Evolutionary conservation across 2,329 filamentous ascomycete genomes (phyloP).

Genomic region (Claviceps maximensis): DNA sequence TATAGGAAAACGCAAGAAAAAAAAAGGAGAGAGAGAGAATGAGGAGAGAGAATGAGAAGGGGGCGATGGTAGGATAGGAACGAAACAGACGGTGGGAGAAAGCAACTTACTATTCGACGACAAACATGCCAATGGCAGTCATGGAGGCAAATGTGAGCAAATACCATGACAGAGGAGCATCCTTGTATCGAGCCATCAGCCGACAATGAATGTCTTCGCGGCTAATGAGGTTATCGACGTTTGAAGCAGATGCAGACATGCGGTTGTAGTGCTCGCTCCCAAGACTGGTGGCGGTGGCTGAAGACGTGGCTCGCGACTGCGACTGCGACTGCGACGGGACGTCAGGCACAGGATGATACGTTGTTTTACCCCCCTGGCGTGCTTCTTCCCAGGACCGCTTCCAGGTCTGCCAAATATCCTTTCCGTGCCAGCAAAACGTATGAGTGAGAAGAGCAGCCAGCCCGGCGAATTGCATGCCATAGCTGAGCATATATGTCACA

Average conservation of each 20-base stretch:
- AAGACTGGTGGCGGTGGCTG: slow-evolving; percentile 10
- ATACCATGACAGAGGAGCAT: slow-evolving; percentile 75
- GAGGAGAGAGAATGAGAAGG: slow-evolving; percentile 6
- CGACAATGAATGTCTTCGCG: slow-evolving; percentile 75
- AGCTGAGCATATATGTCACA: slow-evolving; percentile 78
- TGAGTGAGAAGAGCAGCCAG: slow-evolving; percentile 69
- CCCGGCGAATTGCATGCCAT: slow-evolving; percentile 75
- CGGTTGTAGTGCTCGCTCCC: slow-evolving; percentile 10
- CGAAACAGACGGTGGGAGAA: background rate
- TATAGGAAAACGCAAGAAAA: no score
- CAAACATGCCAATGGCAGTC: slow-evolving; percentile 67
- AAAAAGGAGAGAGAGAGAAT: background rate
- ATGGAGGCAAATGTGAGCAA: slow-evolving; percentile 61
- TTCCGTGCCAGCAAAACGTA: slow-evolving; percentile 72
- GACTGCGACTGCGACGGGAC: slow-evolving; percentile 5
- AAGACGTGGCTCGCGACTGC: slow-evolving; percentile 12
- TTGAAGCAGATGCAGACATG: slow-evolving; percentile 24
- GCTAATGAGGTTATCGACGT: slow-evolving; percentile 44
- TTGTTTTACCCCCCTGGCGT: slow-evolving; percentile 32
- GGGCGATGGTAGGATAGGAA: background rate
- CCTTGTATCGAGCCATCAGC: slow-evolving; percentile 69
- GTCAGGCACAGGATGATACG: slow-evolving; percentile 37
- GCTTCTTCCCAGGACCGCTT: slow-evolving; percentile 54
- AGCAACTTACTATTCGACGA: slow-evolving; percentile 57
- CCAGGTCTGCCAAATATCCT: slow-evolving; percentile 69